A percentile compares a stretch with the other conserved stretches of the same genome.
Conservation (phyloP, 2,329 filamentous ascomycete species). For the Phialophora chinensis region DNA sequence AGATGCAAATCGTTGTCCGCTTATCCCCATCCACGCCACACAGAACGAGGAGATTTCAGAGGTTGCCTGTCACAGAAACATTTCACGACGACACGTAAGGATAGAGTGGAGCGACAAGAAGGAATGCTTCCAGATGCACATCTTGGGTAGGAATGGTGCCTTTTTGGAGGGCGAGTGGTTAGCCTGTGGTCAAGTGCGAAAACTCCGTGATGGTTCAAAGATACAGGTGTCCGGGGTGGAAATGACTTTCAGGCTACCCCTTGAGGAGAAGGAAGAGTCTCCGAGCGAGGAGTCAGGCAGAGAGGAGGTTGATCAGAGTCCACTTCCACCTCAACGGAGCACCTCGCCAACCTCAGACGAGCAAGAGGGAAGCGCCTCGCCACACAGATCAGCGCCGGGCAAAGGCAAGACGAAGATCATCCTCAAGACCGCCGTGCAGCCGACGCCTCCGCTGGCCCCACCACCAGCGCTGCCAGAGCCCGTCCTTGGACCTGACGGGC, state of each 20-base stretch:
- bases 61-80: constrained; percentile 59
- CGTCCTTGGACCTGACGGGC: constrained; percentile 34
- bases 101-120: constrained; percentile 66
- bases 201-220: constrained; percentile 62
- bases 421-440: constrained; percentile 23
- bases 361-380: constrained; percentile 28
- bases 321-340: constrained; percentile 18
- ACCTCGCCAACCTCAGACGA: constrained; percentile 30
- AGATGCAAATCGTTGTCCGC: constrained; percentile 37
- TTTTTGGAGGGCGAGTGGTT: constrained; percentile 61
- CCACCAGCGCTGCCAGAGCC: constrained; percentile 18
- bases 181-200: constrained; percentile 53
- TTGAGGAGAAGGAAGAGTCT: constrained; percentile 26
- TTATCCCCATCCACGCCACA: constrained; percentile 64
- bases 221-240: constrained; percentile 58
- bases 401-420: constrained; percentile 34
- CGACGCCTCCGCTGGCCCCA: constrained; percentile 4
- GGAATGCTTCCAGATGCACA: constrained; percentile 63
- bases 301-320: constrained; percentile 28
- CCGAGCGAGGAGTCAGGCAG: constrained; percentile 34
- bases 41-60: constrained; percentile 48
- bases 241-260: constrained; percentile 38
- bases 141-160: constrained; percentile 64
- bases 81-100: constrained; percentile 67
- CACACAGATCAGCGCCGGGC: constrained; percentile 17